phyloP scores from a whole-genome alignment of 805 yeast species.

The Yamadazyma akitaensis region DNA sequence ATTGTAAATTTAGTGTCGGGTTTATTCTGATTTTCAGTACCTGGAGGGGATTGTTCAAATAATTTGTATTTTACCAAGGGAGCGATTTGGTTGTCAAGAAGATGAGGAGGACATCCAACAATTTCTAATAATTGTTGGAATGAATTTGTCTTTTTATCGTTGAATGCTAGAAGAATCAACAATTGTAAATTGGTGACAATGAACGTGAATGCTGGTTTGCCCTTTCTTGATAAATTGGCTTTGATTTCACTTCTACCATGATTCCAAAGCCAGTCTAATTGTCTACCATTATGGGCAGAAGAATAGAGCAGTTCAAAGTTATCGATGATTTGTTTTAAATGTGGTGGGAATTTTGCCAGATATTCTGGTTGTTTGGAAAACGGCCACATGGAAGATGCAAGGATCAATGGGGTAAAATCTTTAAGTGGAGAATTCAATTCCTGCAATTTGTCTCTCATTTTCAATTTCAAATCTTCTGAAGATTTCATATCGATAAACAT shows the following conservation, averaged over 20 bases:
- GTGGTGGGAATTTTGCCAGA: constrained; percentile 58
- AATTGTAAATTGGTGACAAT: constrained; percentile 84
- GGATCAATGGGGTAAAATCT: constrained; percentile 67
- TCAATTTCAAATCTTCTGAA: constrained; percentile 68
- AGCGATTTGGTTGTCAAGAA: constrained; percentile 69
- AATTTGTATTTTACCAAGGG: constrained; percentile 80
- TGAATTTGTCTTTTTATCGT: constrained; percentile 59
- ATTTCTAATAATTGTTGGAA: constrained; percentile 58
- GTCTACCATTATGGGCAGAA: constrained; percentile 78
- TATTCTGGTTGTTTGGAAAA: constrained; percentile 44
- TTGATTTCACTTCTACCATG: constrained; percentile 88
- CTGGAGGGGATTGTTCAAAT: constrained; percentile 62
- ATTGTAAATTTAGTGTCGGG: constrained; percentile 60
- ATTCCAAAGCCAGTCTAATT: constrained; percentile 94
- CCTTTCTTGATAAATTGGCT: constrained; percentile 78
- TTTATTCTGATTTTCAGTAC: constrained; percentile 45
- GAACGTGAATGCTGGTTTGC: constrained; percentile 76
- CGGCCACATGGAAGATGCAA: constrained; percentile 92
- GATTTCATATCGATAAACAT: constrained; percentile 94
- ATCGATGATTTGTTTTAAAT: constrained; percentile 60
- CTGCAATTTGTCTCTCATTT: constrained; percentile 46
- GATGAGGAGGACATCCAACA: constrained; percentile 64
- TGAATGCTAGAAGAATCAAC: constrained; percentile 81
- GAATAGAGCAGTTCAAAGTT: constrained; percentile 68
- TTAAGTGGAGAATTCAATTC: constrained; percentile 28